These are phyloP conservation scores for Aspergillus puulaauensis DNA, from an alignment of 2,329 filamentous ascomycete genomes.

Conservation along the genomic window DNA sequence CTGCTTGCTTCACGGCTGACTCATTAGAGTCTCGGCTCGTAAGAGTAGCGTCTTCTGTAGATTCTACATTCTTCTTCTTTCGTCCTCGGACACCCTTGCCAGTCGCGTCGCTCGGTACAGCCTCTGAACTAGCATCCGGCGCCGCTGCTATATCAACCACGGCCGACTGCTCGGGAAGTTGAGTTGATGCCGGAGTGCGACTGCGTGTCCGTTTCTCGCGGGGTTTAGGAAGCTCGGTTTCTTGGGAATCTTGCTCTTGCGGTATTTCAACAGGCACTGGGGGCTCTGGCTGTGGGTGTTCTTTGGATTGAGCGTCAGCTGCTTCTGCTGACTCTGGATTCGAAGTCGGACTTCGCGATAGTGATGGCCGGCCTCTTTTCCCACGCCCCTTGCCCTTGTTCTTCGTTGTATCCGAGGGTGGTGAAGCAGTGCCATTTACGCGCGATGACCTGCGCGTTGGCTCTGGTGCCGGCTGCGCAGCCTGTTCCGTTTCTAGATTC, in stretches of 20 bases:
- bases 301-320: not conserved
- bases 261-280: not conserved
- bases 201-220: slow-evolving; percentile 8
- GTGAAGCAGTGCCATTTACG: slow-evolving; percentile 9
- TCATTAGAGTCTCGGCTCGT: not conserved
- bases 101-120: not conserved
- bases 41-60: not conserved
- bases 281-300: not conserved
- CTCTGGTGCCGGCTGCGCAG: not conserved
- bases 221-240: not conserved
- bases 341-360: not conserved
- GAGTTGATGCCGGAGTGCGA: slow-evolving; percentile 1
- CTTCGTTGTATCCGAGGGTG: slow-evolving; percentile 2
- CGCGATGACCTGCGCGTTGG: not conserved
- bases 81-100: slow-evolving; percentile 9
- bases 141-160: not conserved
- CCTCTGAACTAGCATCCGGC: not conserved
- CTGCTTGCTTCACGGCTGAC: not conserved
- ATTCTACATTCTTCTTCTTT: slow-evolving; percentile 9
- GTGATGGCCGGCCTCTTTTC: slow-evolving; percentile 4
- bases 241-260: not conserved
- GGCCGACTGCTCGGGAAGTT: not conserved
- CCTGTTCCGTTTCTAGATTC: not conserved
- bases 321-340: not conserved
- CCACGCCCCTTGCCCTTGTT: slow-evolving; percentile 12